Base-by-base conservation (phyloP, 495 filamentous ascomycete genomes). In the Trichoderma gamsii region DNA sequence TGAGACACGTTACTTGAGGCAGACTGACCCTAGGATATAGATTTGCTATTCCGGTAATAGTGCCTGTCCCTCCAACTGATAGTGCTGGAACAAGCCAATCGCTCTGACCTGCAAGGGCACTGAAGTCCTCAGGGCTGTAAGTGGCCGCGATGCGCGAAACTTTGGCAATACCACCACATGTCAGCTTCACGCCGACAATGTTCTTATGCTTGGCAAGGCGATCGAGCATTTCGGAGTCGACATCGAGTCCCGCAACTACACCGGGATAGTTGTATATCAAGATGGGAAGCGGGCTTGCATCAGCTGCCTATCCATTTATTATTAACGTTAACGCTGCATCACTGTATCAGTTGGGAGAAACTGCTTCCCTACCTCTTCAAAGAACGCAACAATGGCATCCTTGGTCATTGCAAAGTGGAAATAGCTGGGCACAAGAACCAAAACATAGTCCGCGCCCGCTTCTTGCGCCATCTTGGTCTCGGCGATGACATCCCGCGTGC, bases 131-230 rank as follows among this genome's bases (percentile, higher is more conserved):
- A 18, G 68, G 66, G 3, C 64, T 56, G 65, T 69, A 70, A 13
- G 21, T 23, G 15, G 73, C 68, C 0, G 59, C 43, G n/a, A 76
- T 32, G 15, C 75, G 63, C 1, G 75, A 67, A 2, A 75, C 69
- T 67, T 77, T 77, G 13, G 64, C 75, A 66, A 75, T 73, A 56
- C 68, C 67, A n/a, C 73, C 77, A 68, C 76, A 79, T 4, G 75
- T 80, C 15, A 79, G 43, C 70, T 79, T 78, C n/a, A 75, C 73
- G 25, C 73, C 78, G n/a, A 75, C 71, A 41, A 80, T 78, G 63
- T 79, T 77, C 6, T 71, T 68, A 59, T 79, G 75, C 5, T 44
- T 23, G n/a, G 69, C 70, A 1, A 78, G 67, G 18, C 41, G 56
- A 15, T 65, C 70, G 7, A 80, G 66, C 66, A 75, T 74, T n/a